Base-by-base conservation (phyloP, 768 basidiomycete genomes). In the Boletus pseudopeckii region DNA sequence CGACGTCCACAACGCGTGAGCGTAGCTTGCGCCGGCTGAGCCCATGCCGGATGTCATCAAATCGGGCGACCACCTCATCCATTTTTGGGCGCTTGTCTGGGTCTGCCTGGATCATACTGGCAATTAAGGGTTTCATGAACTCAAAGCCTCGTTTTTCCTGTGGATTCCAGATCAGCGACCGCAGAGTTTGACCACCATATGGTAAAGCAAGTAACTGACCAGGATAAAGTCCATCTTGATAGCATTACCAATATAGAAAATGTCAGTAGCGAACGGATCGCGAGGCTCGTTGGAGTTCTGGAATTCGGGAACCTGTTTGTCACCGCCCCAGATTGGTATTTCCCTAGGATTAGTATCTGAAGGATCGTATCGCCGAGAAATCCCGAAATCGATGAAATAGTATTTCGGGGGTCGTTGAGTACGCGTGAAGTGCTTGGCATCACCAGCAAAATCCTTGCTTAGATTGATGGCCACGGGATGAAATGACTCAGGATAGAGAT, bases 241-340 rank as follows among this genome's bases (percentile, higher is more conserved):
- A 8, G 71, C 20, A 42, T 78, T 78, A 0, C 76, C 77, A 0
- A 79, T 54, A 30, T 72, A 73, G 53, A 76, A 80, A 1, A 80
- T 63, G 33, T 80, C 79, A 0, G 71, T 72, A 0, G 71, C 62
- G 41, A 80, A 80, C 0, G 77, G 74, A 54, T 80, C 58, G 10
- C 67, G 61, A 0, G 63, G 69, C 1, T 54, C 34, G 0, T 53
- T 32, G 7, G 50, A 59, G 13, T 61, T 61, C 24, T 69, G 61
- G 40, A 71, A 72, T 44, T 78, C 77, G 0, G 78, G 78, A 0
- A 70, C 71, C 0, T 73, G 62, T 47, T 70, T 71, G 59, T 82
- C 79, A 3, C 72, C 77, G 0, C 77, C 79, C 8, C 57, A 55
- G 2, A 75, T 63, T 0, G 72, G 67, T 6, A 55, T 40, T 30